Base-by-base conservation (phyloP, 1,139 yeast genomes). In the Schizosaccharomyces versatilis region DNA sequence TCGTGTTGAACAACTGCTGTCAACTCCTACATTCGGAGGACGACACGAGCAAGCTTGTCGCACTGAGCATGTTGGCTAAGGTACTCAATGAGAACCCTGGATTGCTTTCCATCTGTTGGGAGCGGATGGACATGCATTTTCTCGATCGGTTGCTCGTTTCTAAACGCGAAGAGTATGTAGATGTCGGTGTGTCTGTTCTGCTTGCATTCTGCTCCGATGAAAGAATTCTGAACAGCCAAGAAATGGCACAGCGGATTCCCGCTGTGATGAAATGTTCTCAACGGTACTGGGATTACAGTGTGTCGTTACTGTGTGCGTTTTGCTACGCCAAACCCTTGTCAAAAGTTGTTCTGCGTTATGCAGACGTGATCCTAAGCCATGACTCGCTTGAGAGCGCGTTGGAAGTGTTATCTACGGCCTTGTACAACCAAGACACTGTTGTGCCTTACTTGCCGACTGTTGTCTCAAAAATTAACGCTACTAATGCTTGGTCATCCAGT, bases 21-120 rank as follows among this genome's bases (percentile, higher is more conserved):
- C 14, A 47, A 12, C 53, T 54, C n/a, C 38, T 54, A 38, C 47
- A 54, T 32, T 38, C 56, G n/a, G 24, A 47, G n/a, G 56, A 54
- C 32, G 53, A 54, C 36, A 54, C 56, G 6, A 36, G 47, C 15
- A 54, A 54, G 24, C 41, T 54, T 44, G 56, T 54, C 12, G 58
- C 56, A 2, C 15, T 54, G 17, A 47, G 58, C 12, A 54, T 54
- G 38, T 36, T 54, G 5, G 58, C 56, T 2, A 40, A 41, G 14
- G 17, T 54, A 10, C 44, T 54, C 9, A 39, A 52, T 36, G 44
- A 47, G 12, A n/a, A 42, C 14, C 56, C 56, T 7, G 17, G 36
- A 10, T 12, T 52, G 7, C 14, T 36, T 14, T 19, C 24, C 38
- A 54, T 32, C 7, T 54, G 47, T 10, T 54, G 56, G 56, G 41